Percentiles rank a stretch among this genome's conserved stretches.
Conservation (phyloP, 495 filamentous ascomycete genomes). For the Penicillium silybi region DNA sequence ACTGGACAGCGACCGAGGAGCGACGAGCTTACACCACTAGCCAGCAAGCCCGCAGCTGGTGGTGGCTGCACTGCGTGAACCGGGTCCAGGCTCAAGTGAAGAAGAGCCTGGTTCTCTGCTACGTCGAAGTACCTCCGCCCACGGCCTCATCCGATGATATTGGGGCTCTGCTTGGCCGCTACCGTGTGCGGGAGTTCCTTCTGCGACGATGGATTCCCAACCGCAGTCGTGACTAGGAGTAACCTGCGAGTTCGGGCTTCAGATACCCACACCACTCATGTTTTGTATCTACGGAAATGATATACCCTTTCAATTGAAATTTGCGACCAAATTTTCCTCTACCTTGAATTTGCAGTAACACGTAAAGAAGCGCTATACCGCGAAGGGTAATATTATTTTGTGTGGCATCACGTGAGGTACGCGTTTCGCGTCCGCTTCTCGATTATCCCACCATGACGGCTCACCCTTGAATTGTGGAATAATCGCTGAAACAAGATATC, state of each 20-base stretch:
- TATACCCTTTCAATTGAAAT: background rate
- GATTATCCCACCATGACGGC: conserved; percentile 2
- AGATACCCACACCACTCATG: conserved; percentile 10
- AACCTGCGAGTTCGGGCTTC: conserved; percentile 9
- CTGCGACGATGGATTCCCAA: conserved; percentile 82
- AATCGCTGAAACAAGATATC: background rate
- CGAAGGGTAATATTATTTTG: conserved; percentile 29
- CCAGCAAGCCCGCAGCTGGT: conserved; percentile 64
- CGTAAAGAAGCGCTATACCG: conserved; percentile 18
- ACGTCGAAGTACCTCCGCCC: conserved; percentile 86
- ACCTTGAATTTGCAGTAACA: background rate
- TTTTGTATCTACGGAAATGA: background rate
- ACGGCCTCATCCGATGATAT: conserved; percentile 46
- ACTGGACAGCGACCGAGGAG: conserved; percentile 61
- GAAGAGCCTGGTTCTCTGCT: conserved; percentile 83
- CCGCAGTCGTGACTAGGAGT: conserved; percentile 59
- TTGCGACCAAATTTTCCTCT: background rate
- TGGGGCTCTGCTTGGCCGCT: conserved; percentile 59
- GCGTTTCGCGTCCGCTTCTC: conserved; percentile 34
- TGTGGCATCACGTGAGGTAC: conserved; percentile 31
- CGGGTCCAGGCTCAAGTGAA: conserved; percentile 84
- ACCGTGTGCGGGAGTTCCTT: conserved; percentile 76
- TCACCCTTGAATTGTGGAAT: background rate
- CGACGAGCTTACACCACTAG: conserved; percentile 41
- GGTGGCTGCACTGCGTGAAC: conserved; percentile 89